Evolutionary conservation across 495 filamentous ascomycete species (phyloP).

Genomic region (Evernia prunastri): DNA sequence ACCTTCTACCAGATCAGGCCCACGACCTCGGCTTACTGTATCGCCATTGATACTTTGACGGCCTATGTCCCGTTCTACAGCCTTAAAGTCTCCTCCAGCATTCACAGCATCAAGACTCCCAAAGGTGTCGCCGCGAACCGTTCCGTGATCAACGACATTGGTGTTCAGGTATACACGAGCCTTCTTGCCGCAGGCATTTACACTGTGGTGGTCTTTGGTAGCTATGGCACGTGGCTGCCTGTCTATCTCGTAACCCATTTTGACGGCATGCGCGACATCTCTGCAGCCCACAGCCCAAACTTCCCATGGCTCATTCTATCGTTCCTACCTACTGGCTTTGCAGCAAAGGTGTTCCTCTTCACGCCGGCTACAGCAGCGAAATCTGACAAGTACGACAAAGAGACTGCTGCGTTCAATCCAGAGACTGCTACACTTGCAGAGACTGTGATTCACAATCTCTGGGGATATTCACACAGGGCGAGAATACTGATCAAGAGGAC

Average conservation of each 20-base stretch:
- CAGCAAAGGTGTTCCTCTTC: slow-evolving; percentile 68
- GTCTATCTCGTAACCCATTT: slow-evolving; percentile 63
- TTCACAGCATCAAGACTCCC: slow-evolving; percentile 50
- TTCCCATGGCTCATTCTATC: slow-evolving; percentile 43
- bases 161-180: slow-evolving; percentile 56
- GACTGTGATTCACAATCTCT: slow-evolving; percentile 57
- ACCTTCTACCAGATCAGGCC: slow-evolving; percentile 66
- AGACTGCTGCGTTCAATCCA: slow-evolving; percentile 42
- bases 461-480: slow-evolving; percentile 54
- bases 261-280: slow-evolving; percentile 56
- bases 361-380: slow-evolving; percentile 52
- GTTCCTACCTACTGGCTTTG: slow-evolving; percentile 59
- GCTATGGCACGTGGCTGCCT: slow-evolving; percentile 60
- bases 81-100: slow-evolving; percentile 55
- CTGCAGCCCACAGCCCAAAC: slow-evolving; percentile 48
- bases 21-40: slow-evolving; percentile 48
- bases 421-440: slow-evolving; percentile 47
- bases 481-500: slow-evolving; percentile 62
- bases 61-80: slow-evolving; percentile 64
- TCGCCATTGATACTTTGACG: slow-evolving; percentile 58
- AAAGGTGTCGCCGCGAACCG: slow-evolving; percentile 51
- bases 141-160: slow-evolving; percentile 59
- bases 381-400: slow-evolving; percentile 33
- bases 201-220: slow-evolving; percentile 55
- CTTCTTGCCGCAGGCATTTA: slow-evolving; percentile 63